Evolutionary conservation across 2,329 filamentous ascomycete species (phyloP).

Genomic region (Dissoconium aciculare): DNA sequence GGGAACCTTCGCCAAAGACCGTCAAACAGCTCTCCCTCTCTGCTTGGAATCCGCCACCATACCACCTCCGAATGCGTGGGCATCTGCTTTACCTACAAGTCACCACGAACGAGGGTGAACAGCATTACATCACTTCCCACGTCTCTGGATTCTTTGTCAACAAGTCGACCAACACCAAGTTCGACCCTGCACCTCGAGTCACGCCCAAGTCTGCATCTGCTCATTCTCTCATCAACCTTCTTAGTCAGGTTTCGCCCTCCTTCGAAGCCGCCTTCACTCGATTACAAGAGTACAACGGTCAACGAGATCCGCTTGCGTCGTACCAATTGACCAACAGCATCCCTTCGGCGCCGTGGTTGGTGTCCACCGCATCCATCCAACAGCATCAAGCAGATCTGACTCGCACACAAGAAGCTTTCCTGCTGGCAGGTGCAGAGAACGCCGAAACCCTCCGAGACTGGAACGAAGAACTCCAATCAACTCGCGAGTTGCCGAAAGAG

Average conservation of each 20-base stretch:
- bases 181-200: conserved; percentile 71
- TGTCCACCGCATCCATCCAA: conserved; percentile 53
- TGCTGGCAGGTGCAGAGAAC: conserved; percentile 82
- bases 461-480: conserved; percentile 98
- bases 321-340: conserved; percentile 95
- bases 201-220: conserved; percentile 63
- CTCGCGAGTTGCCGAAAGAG: conserved; percentile 83
- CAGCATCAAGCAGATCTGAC: conserved; percentile 69
- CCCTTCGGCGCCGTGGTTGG: conserved; percentile 81
- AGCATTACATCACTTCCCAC: conserved; percentile 83
- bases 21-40: conserved; percentile 80
- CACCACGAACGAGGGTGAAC: conserved; percentile 87
- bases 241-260: conserved; percentile 66
- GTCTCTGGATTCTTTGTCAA: conserved; percentile 95
- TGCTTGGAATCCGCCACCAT: conserved; percentile 90
- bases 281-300: conserved; percentile 71
- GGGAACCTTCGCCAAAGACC: conserved; percentile 65
- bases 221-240: conserved; percentile 73
- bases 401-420: conserved; percentile 79
- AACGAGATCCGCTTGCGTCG: conserved; percentile 74
- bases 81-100: conserved; percentile 83
- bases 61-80: conserved; percentile 76
- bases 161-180: conserved; percentile 88
- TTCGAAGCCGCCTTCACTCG: conserved; percentile 63
- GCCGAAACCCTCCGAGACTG: conserved; percentile 90